A percentile compares a stretch with the other conserved stretches of the same genome.
Conservation (phyloP, 2,329 filamentous ascomycete species). For the Cylindrodendrum hubeiense region DNA sequence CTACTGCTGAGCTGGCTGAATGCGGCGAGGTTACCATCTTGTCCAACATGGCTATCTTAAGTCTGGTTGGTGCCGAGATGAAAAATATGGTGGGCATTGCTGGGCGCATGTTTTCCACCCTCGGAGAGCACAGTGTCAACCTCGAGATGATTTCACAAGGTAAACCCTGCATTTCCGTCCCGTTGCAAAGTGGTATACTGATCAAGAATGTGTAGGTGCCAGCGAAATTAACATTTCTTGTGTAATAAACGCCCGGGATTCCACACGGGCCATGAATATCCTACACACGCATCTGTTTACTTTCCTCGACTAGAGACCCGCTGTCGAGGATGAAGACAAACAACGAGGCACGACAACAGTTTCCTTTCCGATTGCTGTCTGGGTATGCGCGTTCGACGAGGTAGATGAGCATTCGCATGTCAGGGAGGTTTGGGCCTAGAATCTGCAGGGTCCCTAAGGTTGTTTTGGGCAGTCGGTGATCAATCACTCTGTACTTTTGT, state of each 20-base stretch:
- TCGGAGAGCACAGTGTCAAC: constrained; percentile 94
- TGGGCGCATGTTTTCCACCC: constrained; percentile 92
- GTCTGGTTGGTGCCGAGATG: constrained; percentile 93
- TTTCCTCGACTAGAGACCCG: constrained; percentile 70
- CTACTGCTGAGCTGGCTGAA: constrained; percentile 78
- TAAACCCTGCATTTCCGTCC: constrained; percentile 54
- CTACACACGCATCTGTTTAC: constrained; percentile 97
- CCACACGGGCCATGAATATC: constrained; percentile 93
- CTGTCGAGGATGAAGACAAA: neutral
- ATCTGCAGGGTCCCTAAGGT: constrained; percentile 6
- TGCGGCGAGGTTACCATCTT: constrained; percentile 94
- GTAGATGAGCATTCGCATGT: constrained; percentile 21
- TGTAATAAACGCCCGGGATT: constrained; percentile 92
- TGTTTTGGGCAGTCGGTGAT: neutral
- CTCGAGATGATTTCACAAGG: constrained; percentile 99
- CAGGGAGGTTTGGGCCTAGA: constrained; percentile 23
- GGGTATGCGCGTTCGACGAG: neutral
- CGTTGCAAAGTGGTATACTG: constrained; percentile 7
- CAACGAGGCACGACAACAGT: neutral
- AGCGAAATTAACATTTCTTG: constrained; percentile 99
- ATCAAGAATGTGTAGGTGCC: constrained; percentile 71
- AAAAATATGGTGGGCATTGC: constrained; percentile 97
- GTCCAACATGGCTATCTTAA: constrained; percentile 93
- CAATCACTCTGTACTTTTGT: neutral
- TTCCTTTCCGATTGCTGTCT: neutral